These are phyloP conservation scores for Suillus ampliporus DNA, from an alignment of 768 basidiomycete genomes.

Conservation along the genomic window DNA sequence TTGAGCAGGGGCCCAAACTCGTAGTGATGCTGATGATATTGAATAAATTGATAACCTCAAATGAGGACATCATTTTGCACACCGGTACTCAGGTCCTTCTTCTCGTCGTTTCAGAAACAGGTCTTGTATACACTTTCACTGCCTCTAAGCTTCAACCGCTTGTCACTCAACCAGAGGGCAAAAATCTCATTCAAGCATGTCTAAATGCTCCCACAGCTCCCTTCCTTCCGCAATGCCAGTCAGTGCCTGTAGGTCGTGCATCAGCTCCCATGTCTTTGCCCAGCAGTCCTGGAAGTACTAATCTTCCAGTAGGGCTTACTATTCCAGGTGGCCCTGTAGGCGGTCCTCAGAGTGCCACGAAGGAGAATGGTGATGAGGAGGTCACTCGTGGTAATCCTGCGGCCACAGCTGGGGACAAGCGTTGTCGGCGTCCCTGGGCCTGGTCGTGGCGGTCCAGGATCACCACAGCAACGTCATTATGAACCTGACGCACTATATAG, in stretches of 20 bases:
- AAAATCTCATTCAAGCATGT: too few species aligned
- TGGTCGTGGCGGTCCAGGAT: slow-evolving; percentile 44
- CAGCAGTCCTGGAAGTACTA: slow-evolving; percentile 55
- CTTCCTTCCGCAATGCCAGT: slow-evolving; percentile 80
- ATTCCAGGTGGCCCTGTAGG: slow-evolving; percentile 60
- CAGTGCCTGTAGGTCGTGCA: slow-evolving; percentile 69
- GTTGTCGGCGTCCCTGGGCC: slow-evolving; percentile 61
- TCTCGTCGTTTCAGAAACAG: too few species aligned
- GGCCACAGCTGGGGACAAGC: slow-evolving; percentile 60
- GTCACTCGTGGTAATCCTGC: slow-evolving; percentile 53
- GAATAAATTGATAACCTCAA: too few species aligned
- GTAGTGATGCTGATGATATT: too few species aligned
- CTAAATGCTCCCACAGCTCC: slow-evolving; percentile 81
- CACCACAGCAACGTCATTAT: too few species aligned
- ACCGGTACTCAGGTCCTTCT: too few species aligned
- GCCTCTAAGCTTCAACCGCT: too few species aligned
- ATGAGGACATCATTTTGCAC: too few species aligned
- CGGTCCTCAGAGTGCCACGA: slow-evolving; percentile 41
- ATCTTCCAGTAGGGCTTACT: slow-evolving; percentile 81
- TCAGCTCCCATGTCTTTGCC: slow-evolving; percentile 56
- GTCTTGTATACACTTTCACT: too few species aligned
- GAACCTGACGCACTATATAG: too few species aligned
- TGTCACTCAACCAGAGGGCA: too few species aligned
- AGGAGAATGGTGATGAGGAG: slow-evolving; percentile 69
- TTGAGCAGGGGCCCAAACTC: too few species aligned